phyloP scores from a whole-genome alignment of 768 basidiomycete genomes.

The Tylopilus rubrobrunneus region DNA sequence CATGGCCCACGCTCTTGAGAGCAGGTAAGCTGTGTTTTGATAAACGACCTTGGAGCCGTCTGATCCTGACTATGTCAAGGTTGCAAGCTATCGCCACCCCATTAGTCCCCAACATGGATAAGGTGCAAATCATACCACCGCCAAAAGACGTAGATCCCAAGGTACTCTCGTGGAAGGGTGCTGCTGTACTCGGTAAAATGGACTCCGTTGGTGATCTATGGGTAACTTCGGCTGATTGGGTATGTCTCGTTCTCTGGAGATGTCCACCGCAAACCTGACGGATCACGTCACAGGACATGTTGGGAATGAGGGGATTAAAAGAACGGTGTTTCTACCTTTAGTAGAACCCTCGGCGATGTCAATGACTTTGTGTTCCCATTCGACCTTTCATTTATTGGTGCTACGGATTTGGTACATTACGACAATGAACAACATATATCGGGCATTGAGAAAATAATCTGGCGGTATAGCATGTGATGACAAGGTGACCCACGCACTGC shows the following conservation, averaged over 20 bases:
- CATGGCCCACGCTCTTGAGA: slow-evolving; percentile 81
- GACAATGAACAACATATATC: slow-evolving; percentile 6
- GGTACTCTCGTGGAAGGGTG: slow-evolving; percentile 93
- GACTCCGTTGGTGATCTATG: slow-evolving; percentile 88
- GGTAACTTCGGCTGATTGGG: slow-evolving; percentile 87
- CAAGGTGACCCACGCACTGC: slow-evolving; percentile 1
- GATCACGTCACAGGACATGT: slow-evolving; percentile 48
- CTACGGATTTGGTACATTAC: slow-evolving; percentile 13
- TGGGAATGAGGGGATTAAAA: slow-evolving; percentile 78
- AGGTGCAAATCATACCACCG: slow-evolving; percentile 89
- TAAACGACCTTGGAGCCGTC: not conserved
- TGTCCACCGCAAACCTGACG: slow-evolving; percentile 4
- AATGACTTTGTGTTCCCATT: not conserved
- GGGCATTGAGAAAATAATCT: not conserved
- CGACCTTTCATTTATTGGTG: not conserved
- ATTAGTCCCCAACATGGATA: slow-evolving; percentile 78
- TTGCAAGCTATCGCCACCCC: slow-evolving; percentile 83
- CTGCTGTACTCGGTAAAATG: slow-evolving; percentile 86
- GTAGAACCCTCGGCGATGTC: slow-evolving; percentile 4
- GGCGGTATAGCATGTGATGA: slow-evolving; percentile 7
- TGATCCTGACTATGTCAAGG: slow-evolving; percentile 25
- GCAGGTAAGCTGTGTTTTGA: slow-evolving; percentile 49
- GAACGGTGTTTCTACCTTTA: slow-evolving; percentile 80
- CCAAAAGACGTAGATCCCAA: slow-evolving; percentile 91
- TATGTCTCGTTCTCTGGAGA: slow-evolving; percentile 32